These are phyloP conservation scores for Lavandula angustifolia DNA, from an alignment of 257 asterid genomes.

Conservation along the genomic window DNA sequence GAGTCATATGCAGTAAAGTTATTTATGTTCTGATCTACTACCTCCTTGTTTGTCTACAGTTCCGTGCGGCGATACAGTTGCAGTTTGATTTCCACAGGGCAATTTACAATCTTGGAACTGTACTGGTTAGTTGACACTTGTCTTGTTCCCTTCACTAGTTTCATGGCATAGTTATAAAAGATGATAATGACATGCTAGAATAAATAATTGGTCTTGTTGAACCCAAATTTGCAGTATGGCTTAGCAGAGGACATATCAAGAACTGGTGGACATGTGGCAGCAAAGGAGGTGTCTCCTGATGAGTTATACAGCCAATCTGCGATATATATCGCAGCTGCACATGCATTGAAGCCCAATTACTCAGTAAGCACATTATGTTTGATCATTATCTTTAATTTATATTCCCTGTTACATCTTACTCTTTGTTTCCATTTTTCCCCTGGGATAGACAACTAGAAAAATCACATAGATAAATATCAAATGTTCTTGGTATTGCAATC, in stretches of 20 bases:
- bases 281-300: slow-evolving; percentile 80
- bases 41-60: slow-evolving; percentile 50
- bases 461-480: neutral
- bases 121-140: slow-evolving; percentile 67
- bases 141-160: slow-evolving; percentile 23
- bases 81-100: slow-evolving; percentile 99
- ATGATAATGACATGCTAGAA: slow-evolving; percentile 2
- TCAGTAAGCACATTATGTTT: slow-evolving; percentile 55
- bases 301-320: slow-evolving; percentile 98
- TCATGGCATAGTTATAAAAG: slow-evolving; percentile 3
- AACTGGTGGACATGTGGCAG: slow-evolving; percentile 68
- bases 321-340: slow-evolving; percentile 95
- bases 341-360: slow-evolving; percentile 91
- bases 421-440: slow-evolving; percentile 21
- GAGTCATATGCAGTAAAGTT: slow-evolving; percentile 7
- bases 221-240: slow-evolving; percentile 71
- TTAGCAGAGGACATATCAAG: slow-evolving; percentile 97
- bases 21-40: slow-evolving; percentile 17
- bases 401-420: slow-evolving; percentile 22
- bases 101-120: slow-evolving; percentile 98
- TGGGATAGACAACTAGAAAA: neutral
- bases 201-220: slow-evolving; percentile 33
- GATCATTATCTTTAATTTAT: neutral
- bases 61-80: slow-evolving; percentile 93
- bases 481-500: neutral